Evolutionary conservation across 192 early-diverging fungal genomes (phyloP), one percentile per base, ranked within the genome.

Genomic region (Phycomyces blakesleeanus): DNA sequence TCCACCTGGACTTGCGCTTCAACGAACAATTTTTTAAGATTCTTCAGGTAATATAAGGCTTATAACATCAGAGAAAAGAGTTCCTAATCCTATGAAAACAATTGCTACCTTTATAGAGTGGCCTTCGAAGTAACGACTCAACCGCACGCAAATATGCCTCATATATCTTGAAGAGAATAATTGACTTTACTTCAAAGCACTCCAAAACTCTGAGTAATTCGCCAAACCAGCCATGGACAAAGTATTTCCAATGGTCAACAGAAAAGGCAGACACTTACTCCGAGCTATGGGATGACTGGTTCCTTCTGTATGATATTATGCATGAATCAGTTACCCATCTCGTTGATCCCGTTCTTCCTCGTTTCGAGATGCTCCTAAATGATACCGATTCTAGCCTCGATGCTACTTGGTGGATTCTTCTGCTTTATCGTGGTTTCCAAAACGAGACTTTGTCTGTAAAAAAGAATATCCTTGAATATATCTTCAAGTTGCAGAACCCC

Each of bases 231-330:
- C 37, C 16, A 3, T 73, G 71, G 71, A 73, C 71, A 26, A 27
- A 15, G 3, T 73, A 67, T 26, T 73, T 73, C 29, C 24, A 63
- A 24, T 73, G 71, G 71, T 34, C n/a, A 0, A 16, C 18, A 11
- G 60, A 56, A 8, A 34, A 59, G 16, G 44, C 56, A 15, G 38
- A 70, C n/a, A 37, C 57, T n/a, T 70, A 70, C 22, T 22, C 41
- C 1, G 40, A 64, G 6, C 16, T 76, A 20, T 84, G 78, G 81
- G 68, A 75, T 25, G 81, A 84, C 26, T 83, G 75, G 64, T 79
- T 77, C 57, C 57, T 76, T 12, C 44, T 81, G 10, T 79, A 76
- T 41, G 81, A 84, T 38, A 75, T 67, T 57, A 63, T 81, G 40
- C 71, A 78, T 38, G 78, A 83, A 59, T 57, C 62, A 4, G 63